These are phyloP conservation scores for Nitzschia putrida DNA, from an alignment of 108 stramenopile species.

Conservation along the genomic window DNA sequence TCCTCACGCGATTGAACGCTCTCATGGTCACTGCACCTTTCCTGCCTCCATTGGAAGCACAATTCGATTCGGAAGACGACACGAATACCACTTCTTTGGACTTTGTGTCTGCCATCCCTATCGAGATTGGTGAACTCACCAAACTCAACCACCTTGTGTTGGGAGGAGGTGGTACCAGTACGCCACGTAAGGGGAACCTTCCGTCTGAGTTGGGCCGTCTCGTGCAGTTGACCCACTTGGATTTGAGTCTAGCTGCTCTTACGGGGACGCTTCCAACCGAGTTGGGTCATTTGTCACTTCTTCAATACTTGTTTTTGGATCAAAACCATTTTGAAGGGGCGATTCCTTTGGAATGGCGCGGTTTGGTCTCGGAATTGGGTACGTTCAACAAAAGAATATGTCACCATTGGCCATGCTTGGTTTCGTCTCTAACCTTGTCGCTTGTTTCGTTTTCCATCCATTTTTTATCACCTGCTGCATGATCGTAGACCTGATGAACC, in stretches of 20 bases:
- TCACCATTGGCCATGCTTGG: too few species aligned
- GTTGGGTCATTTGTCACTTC: conserved; percentile 34
- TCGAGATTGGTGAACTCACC: conserved; percentile 16
- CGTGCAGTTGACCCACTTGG: conserved; percentile 30
- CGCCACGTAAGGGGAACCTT: conserved; percentile 26
- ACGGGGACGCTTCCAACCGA: conserved; percentile 51
- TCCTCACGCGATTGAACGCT: conserved; percentile 14
- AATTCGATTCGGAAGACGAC: neutral
- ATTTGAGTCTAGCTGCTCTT: conserved; percentile 38
- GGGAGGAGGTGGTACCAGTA: neutral
- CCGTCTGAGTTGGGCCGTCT: conserved; percentile 50
- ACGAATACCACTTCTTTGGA: neutral
- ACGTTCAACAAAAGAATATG: too few species aligned
- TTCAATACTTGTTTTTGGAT: conserved; percentile 19
- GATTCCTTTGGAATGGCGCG: neutral
- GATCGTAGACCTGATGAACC: too few species aligned
- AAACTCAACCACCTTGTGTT: neutral
- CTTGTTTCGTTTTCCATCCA: too few species aligned
- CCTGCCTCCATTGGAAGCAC: neutral
- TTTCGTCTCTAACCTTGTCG: too few species aligned
- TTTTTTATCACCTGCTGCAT: too few species aligned
- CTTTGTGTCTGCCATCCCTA: neutral
- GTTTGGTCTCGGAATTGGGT: too few species aligned
- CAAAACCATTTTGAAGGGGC: neutral
- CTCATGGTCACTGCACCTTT: neutral